Conservation (phyloP, 345 rosid species). For the Eutrema heterophyllum region DNA sequence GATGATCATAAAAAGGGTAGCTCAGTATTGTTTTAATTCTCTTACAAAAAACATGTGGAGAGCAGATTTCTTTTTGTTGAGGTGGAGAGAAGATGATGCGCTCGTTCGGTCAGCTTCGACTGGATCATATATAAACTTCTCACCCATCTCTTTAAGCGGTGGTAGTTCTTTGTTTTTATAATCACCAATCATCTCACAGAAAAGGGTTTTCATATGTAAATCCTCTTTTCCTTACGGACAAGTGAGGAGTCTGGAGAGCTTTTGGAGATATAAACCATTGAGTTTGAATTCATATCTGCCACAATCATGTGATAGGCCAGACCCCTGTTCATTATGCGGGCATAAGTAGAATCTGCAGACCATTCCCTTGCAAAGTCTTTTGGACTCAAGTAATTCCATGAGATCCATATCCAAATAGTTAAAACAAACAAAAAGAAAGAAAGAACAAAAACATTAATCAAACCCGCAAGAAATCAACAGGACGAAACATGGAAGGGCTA, state of each 20-base stretch:
- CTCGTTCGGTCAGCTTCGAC: constrained; percentile 34
- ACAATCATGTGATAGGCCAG: constrained; percentile 38
- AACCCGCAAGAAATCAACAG: background rate
- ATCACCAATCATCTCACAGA: constrained; percentile 37
- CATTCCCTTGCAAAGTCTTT: background rate
- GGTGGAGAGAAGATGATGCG: constrained; percentile 1
- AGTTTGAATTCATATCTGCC: constrained; percentile 46
- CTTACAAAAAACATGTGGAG: too few relatives aligned
- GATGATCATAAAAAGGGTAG: too few relatives aligned
- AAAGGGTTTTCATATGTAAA: constrained; percentile 35
- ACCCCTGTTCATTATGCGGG: too few relatives aligned
- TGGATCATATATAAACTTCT: constrained; percentile 51
- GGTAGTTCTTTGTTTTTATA: constrained; percentile 31
- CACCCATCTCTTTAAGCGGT: constrained; percentile 41
- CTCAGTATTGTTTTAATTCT: too few relatives aligned
- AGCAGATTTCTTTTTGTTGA: too few relatives aligned
- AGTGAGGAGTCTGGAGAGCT: too few relatives aligned
- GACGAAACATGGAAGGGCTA: too few relatives aligned
- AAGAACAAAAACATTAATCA: background rate
- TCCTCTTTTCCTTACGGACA: too few relatives aligned
- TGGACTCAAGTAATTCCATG: too few relatives aligned
- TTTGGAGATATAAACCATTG: constrained; percentile 64
- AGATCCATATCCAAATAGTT: background rate
- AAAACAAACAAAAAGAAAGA: too few relatives aligned
- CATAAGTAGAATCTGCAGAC: too few relatives aligned